Conservation (phyloP, 2,329 filamentous ascomycete genomes). For the Aspergillus tamarii region DNA sequence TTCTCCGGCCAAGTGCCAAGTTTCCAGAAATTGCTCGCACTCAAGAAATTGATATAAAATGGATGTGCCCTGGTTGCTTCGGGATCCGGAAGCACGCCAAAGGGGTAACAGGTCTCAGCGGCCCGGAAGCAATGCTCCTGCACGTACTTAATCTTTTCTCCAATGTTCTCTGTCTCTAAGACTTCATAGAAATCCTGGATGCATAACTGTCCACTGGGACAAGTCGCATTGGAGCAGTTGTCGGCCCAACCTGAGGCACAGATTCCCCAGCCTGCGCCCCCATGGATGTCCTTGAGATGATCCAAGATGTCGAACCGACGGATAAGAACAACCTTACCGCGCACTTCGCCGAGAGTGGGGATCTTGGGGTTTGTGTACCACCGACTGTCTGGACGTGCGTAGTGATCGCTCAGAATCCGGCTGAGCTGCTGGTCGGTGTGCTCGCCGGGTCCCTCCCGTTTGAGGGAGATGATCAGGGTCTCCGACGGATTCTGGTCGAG, state of each 20-base stretch:
- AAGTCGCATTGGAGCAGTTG: slow-evolving; percentile 77
- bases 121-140: slow-evolving; percentile 78
- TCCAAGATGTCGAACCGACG: slow-evolving; percentile 74
- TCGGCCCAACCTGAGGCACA: slow-evolving; percentile 76
- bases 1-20: slow-evolving; percentile 89
- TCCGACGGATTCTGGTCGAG: slow-evolving; percentile 78
- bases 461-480: slow-evolving; percentile 82
- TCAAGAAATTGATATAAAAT: slow-evolving; percentile 88
- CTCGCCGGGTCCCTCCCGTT: slow-evolving; percentile 84
- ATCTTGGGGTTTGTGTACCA: slow-evolving; percentile 82
- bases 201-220: slow-evolving; percentile 72
- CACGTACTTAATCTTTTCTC: slow-evolving; percentile 75
- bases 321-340: slow-evolving; percentile 82
- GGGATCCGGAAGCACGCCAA: slow-evolving; percentile 39
- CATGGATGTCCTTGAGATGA: slow-evolving; percentile 46
- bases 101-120: slow-evolving; percentile 52
- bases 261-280: slow-evolving; percentile 59
- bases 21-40: slow-evolving; percentile 92
- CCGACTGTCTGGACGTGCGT: slow-evolving; percentile 59
- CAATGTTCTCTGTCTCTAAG: slow-evolving; percentile 71
- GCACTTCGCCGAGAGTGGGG: slow-evolving; percentile 75
- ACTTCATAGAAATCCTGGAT: slow-evolving; percentile 97
- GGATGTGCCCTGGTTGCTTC: slow-evolving; percentile 58
- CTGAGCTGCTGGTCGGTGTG: slow-evolving; percentile 79
- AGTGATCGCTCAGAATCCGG: slow-evolving; percentile 72